phyloP scores from a whole-genome alignment of 257 asterid genomes.

The Fraxinus pennsylvanica region DNA sequence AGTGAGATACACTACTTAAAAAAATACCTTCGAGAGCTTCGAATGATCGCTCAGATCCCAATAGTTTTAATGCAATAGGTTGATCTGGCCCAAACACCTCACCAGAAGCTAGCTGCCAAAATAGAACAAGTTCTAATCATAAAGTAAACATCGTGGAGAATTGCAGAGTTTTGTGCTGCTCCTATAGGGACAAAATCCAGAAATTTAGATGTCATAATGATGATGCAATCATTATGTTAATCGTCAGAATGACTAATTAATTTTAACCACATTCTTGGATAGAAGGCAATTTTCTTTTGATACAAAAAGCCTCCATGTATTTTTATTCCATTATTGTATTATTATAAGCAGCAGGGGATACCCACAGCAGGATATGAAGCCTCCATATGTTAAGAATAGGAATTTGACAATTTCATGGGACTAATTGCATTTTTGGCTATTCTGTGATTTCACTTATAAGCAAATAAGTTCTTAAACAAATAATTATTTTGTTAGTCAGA shows the following conservation, averaged over 20 bases:
- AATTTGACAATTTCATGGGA: background rate
- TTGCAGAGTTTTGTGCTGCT: background rate
- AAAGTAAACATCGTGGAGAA: background rate
- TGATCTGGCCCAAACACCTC: slow-evolving; percentile 93
- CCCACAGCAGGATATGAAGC: background rate
- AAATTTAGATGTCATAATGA: background rate
- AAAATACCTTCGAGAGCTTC: slow-evolving; percentile 94
- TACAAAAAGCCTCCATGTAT: background rate
- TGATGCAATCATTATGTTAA: background rate
- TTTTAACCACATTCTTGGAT: background rate
- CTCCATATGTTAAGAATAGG: background rate
- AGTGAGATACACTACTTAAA: background rate
- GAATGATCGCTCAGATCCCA: slow-evolving; percentile 88
- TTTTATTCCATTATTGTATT: background rate
- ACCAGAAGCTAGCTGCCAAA: slow-evolving; percentile 75
- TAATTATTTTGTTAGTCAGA: background rate
- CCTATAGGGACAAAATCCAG: background rate
- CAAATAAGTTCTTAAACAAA: background rate
- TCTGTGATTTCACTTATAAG: background rate
- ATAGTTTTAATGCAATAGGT: slow-evolving; percentile 77
- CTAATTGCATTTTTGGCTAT: background rate
- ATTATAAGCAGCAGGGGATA: background rate
- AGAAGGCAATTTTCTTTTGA: background rate
- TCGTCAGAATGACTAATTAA: background rate
- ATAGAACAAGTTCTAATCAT: background rate